Conservation (phyloP, 768 basidiomycete genomes). For the Asterophora parasitica region DNA sequence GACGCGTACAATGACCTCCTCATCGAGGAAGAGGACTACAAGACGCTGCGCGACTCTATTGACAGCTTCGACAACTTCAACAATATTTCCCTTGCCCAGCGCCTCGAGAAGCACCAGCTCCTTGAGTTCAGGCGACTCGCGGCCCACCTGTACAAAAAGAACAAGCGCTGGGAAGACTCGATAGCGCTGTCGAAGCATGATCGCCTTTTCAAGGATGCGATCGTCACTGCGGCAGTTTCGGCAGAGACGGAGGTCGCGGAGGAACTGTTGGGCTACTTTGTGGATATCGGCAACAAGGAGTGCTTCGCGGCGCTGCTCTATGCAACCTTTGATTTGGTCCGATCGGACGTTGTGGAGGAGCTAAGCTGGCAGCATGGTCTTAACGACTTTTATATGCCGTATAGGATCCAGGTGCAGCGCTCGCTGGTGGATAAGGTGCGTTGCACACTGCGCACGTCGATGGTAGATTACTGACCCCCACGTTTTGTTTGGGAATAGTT, state of each 20-base stretch:
- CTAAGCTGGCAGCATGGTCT: constrained; percentile 95
- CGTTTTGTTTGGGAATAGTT: constrained; percentile 40
- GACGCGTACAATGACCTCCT: constrained; percentile 97
- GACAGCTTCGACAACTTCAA: constrained; percentile 99
- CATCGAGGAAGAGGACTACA: constrained; percentile 99
- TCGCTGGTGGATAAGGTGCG: constrained; percentile 70
- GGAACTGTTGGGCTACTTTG: constrained; percentile 93
- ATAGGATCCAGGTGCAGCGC: constrained; percentile 83
- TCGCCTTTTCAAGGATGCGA: constrained; percentile 95
- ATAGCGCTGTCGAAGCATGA: constrained; percentile 94
- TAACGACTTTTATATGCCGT: constrained; percentile 98
- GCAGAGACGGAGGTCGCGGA: constrained; percentile 86
- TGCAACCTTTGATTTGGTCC: constrained; percentile 92
- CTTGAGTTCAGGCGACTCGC: constrained; percentile 95
- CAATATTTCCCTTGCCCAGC: constrained; percentile 78
- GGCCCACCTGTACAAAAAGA: constrained; percentile 98
- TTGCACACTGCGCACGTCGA: neutral
- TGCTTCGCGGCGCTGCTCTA: constrained; percentile 90
- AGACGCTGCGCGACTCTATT: constrained; percentile 94
- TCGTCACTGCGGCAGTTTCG: constrained; percentile 88
- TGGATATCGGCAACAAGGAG: constrained; percentile 98
- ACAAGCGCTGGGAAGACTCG: constrained; percentile 93
- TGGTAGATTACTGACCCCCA: neutral
- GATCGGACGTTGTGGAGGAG: constrained; percentile 90
- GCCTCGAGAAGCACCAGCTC: constrained; percentile 84